A percentile compares a stretch with the other conserved stretches of the same genome.
phyloP scores from a whole-genome alignment of 2,329 filamentous ascomycete species.

The Scortechinia acanthostroma region DNA sequence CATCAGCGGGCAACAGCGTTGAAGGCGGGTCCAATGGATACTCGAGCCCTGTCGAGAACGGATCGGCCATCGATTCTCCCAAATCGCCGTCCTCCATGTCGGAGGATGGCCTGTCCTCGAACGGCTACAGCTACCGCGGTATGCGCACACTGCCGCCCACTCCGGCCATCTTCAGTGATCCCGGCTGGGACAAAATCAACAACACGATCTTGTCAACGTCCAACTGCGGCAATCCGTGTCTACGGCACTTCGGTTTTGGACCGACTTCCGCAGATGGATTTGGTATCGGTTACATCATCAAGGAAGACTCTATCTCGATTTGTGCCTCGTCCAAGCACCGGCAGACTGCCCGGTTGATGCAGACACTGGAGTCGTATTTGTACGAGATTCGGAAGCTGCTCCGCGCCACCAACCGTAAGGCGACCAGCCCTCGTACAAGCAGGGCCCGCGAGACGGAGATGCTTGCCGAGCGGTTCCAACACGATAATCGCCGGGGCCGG shows the following conservation, averaged over 20 bases:
- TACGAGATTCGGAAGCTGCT: neutral
- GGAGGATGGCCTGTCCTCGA: neutral
- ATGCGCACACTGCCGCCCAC: neutral
- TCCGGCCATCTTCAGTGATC: neutral
- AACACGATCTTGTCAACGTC: neutral
- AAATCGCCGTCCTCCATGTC: neutral
- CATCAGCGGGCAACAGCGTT: slow-evolving; percentile 39
- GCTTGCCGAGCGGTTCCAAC: neutral
- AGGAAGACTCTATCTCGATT: neutral
- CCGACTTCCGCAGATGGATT: neutral
- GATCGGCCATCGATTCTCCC: neutral
- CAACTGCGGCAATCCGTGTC: slow-evolving; percentile 1
- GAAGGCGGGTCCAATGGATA: slow-evolving; percentile 8
- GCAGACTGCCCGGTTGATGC: slow-evolving; percentile 1
- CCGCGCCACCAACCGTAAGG: neutral
- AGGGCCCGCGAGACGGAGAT: neutral
- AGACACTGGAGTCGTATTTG: neutral
- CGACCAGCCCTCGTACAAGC: neutral
- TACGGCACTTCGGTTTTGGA: slow-evolving; percentile 1
- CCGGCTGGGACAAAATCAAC: slow-evolving; percentile 2
- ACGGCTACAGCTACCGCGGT: neutral
- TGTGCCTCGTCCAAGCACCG: slow-evolving; percentile 2
- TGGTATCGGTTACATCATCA: slow-evolving; percentile 2
- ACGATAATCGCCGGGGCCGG: neutral
- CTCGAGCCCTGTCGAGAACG: neutral